Conservation (phyloP, 805 yeast species). For the Candida pseudoglaebosa region DNA sequence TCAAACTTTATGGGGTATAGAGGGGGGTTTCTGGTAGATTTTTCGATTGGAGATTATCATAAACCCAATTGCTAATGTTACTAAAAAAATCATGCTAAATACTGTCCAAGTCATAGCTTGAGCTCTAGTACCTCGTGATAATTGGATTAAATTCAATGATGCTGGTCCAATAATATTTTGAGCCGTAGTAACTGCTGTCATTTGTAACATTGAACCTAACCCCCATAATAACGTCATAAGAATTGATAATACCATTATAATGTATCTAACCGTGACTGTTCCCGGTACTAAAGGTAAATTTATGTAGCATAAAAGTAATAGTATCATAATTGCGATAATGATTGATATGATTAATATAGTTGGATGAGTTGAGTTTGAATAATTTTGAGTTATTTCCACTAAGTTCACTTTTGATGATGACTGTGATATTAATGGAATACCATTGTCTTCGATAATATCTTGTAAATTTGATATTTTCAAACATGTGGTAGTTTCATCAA, state of each 20-base stretch:
- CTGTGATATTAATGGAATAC: slow-evolving; percentile 13
- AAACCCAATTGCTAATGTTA: slow-evolving; percentile 33
- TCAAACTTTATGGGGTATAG: background rate
- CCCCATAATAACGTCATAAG: slow-evolving; percentile 52
- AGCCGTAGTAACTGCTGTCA: slow-evolving; percentile 50
- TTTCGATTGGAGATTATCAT: slow-evolving; percentile 14
- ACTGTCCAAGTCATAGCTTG: slow-evolving; percentile 59
- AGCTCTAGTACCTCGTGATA: slow-evolving; percentile 47
- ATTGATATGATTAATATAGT: slow-evolving; percentile 48
- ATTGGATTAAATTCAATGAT: slow-evolving; percentile 46
- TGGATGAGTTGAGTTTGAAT: slow-evolving; percentile 50
- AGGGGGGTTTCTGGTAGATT: background rate
- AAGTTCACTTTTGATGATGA: slow-evolving; percentile 33
- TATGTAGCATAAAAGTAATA: slow-evolving; percentile 41
- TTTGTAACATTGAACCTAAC: slow-evolving; percentile 60
- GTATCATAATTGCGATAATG: slow-evolving; percentile 37
- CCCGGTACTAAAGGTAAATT: slow-evolving; percentile 51
- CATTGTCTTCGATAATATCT: slow-evolving; percentile 22
- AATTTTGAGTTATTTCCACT: slow-evolving; percentile 42
- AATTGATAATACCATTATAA: slow-evolving; percentile 21
- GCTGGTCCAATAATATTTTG: slow-evolving; percentile 42
- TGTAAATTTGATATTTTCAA: slow-evolving; percentile 25
- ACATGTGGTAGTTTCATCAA: slow-evolving; percentile 32
- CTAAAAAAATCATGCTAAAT: slow-evolving; percentile 45
- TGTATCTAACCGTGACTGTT: slow-evolving; percentile 15